A percentile compares a stretch with the other conserved stretches of the same genome.
Conservation (phyloP, 176 grass and related monocot species). For the Dendrocalamus sinicus region DNA sequence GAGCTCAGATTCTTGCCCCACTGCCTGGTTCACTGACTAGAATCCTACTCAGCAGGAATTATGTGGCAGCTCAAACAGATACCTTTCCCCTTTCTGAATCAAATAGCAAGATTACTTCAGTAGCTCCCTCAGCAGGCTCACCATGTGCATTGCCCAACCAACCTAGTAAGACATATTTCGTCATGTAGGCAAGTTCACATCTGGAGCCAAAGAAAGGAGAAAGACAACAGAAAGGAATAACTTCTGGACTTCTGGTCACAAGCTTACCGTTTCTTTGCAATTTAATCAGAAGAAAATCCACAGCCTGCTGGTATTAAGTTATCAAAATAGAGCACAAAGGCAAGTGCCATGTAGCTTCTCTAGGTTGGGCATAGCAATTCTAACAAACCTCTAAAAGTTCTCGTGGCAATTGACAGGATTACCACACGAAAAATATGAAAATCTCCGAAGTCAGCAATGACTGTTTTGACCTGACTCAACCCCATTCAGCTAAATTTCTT, state of each 20-base stretch:
- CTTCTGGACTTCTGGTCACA: constrained; percentile 25
- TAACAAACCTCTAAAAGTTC: constrained; percentile 5
- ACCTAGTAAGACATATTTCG: constrained; percentile 15
- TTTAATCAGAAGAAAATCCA: not conserved
- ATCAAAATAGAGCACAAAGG: constrained; percentile 32
- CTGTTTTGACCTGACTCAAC: constrained; percentile 40
- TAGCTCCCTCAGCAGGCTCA: constrained; percentile 19
- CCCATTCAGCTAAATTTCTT: constrained; percentile 50
- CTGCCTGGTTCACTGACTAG: constrained; percentile 6
- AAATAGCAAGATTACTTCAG: constrained; percentile 37
- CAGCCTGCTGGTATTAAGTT: not conserved
- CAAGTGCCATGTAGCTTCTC: constrained; percentile 14
- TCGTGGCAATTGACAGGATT: constrained; percentile 15
- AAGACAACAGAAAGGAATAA: not conserved
- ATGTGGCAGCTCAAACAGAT: constrained; percentile 33
- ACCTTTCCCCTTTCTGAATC: constrained; percentile 8
- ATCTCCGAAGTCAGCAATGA: not conserved
- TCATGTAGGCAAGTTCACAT: constrained; percentile 22
- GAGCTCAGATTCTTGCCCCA: constrained; percentile 17
- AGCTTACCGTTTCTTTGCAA: constrained; percentile 20
- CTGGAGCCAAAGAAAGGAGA: constrained; percentile 22
- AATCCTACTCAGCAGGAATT: constrained; percentile 20
- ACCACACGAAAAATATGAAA: not conserved
- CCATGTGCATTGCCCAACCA: constrained; percentile 14
- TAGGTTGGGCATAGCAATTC: constrained; percentile 30